Conservation (phyloP, 371 early-diverging fungal genomes). For the Mucor saturninus region DNA sequence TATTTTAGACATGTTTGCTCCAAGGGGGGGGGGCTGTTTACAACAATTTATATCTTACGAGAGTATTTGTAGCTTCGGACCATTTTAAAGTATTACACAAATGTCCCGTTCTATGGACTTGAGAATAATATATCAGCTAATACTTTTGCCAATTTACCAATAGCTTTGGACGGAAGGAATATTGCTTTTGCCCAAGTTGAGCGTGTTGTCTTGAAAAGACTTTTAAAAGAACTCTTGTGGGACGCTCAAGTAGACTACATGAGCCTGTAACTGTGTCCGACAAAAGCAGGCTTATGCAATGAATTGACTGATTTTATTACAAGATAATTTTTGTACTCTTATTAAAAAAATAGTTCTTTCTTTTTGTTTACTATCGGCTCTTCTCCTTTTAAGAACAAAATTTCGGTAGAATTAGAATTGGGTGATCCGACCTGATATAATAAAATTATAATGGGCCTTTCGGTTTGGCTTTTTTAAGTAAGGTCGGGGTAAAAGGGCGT, state of each 20-base stretch:
- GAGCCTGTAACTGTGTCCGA: conserved; percentile 94
- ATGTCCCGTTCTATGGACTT: too few relatives aligned
- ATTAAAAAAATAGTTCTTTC: not conserved
- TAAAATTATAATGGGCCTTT: not conserved
- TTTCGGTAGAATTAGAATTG: not conserved
- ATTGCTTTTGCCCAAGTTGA: conserved; percentile 51
- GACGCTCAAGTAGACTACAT: conserved; percentile 72
- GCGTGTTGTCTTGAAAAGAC: conserved; percentile 99
- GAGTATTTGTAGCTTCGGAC: too few relatives aligned
- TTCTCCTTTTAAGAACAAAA: conserved; percentile 5
- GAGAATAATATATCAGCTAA: too few relatives aligned
- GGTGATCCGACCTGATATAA: not conserved
- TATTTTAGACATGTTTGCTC: too few relatives aligned
- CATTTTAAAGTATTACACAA: too few relatives aligned
- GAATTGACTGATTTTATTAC: conserved; percentile 95
- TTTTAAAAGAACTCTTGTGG: conserved; percentile 98
- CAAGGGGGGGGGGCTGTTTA: too few relatives aligned
- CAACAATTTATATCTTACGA: too few relatives aligned
- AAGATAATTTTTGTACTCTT: conserved; percentile 88
- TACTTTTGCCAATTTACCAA: too few relatives aligned
- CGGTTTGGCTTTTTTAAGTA: not conserved
- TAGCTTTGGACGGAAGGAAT: too few relatives aligned
- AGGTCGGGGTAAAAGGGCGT: not conserved
- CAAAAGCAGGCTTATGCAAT: conserved; percentile 94
- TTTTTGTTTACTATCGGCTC: conserved; percentile 4